A percentile compares a stretch with the other conserved stretches of the same genome.
Evolutionary conservation across 2,329 filamentous ascomycete genomes (phyloP).

Genomic region (Sporothrix variecibatus): DNA sequence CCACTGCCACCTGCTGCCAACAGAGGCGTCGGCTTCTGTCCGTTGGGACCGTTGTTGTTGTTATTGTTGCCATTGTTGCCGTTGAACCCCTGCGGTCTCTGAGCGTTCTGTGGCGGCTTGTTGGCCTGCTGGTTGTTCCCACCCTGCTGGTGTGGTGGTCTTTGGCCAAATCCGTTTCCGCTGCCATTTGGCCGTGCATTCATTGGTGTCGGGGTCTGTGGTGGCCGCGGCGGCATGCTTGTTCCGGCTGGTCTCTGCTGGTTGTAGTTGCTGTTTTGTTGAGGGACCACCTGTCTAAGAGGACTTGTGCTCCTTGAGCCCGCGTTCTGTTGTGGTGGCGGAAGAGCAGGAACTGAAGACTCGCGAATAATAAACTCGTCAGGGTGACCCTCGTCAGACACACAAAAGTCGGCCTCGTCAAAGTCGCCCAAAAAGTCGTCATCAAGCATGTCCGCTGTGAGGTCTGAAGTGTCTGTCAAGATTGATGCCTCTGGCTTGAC

Average conservation of each 20-base stretch:
- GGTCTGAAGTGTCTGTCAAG: slow-evolving; percentile 4
- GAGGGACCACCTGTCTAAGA: slow-evolving; percentile 31
- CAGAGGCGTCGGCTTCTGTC: slow-evolving; percentile 23
- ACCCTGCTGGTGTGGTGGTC: slow-evolving; percentile 24
- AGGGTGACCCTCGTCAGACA: slow-evolving; percentile 68
- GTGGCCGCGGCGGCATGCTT: slow-evolving; percentile 26
- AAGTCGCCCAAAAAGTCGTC: slow-evolving; percentile 60
- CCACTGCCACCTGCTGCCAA: neutral
- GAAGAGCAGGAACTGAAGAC: slow-evolving; percentile 29
- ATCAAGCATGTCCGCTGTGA: slow-evolving; percentile 30
- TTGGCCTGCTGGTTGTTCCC: slow-evolving; percentile 13
- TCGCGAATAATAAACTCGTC: slow-evolving; percentile 69
- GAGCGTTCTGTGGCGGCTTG: neutral
- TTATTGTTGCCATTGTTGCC: slow-evolving; percentile 19
- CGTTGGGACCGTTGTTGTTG: slow-evolving; percentile 28
- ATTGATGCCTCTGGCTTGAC: slow-evolving; percentile 4
- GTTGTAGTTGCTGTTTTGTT: slow-evolving; percentile 18
- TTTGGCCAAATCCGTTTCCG: neutral
- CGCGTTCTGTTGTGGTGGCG: slow-evolving; percentile 31
- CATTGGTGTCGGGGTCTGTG: slow-evolving; percentile 27
- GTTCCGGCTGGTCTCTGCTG: slow-evolving; percentile 22
- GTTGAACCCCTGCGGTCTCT: neutral
- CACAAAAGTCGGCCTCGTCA: slow-evolving; percentile 75
- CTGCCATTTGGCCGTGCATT: slow-evolving; percentile 10
- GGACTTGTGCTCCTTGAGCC: slow-evolving; percentile 31